Conservation (phyloP, 306 rosid genomes). For the Corylus americana region DNA sequence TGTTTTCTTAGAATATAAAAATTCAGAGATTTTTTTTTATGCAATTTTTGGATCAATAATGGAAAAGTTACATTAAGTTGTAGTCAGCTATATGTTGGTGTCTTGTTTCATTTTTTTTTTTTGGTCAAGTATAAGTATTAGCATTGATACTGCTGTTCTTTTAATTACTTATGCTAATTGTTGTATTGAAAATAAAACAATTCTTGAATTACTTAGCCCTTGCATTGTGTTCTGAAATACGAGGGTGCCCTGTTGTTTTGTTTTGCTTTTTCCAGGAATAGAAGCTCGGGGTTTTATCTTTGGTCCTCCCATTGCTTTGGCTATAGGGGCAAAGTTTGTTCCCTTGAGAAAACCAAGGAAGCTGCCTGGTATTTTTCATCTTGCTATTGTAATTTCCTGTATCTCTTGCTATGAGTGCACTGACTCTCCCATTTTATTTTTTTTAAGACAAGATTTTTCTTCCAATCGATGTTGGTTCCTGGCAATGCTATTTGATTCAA, state of each 20-base stretch:
- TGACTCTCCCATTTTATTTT: neutral
- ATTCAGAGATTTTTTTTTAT: neutral
- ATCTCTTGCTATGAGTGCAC: neutral
- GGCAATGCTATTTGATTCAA: neutral
- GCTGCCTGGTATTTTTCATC: slow-evolving; percentile 64
- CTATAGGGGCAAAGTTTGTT: slow-evolving; percentile 93
- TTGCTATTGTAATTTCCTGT: neutral
- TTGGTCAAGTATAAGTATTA: neutral
- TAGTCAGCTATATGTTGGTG: neutral
- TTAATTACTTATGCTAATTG: neutral
- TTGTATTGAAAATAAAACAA: neutral
- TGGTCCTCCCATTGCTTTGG: slow-evolving; percentile 97
- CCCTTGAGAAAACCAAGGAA: slow-evolving; percentile 91
- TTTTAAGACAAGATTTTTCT: neutral
- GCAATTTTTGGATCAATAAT: neutral
- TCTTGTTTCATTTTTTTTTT: neutral
- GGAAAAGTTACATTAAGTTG: neutral
- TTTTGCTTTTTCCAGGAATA: slow-evolving; percentile 48
- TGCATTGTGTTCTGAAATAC: slow-evolving; percentile 13
- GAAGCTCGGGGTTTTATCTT: slow-evolving; percentile 94
- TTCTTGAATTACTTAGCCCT: neutral
- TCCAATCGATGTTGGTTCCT: neutral
- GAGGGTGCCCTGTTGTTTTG: slow-evolving; percentile 8
- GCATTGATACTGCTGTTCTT: neutral
- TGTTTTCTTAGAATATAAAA: neutral